Evolutionary conservation across 305 asterid genomes (phyloP).

Genomic region (Solanum hybrid): DNA sequence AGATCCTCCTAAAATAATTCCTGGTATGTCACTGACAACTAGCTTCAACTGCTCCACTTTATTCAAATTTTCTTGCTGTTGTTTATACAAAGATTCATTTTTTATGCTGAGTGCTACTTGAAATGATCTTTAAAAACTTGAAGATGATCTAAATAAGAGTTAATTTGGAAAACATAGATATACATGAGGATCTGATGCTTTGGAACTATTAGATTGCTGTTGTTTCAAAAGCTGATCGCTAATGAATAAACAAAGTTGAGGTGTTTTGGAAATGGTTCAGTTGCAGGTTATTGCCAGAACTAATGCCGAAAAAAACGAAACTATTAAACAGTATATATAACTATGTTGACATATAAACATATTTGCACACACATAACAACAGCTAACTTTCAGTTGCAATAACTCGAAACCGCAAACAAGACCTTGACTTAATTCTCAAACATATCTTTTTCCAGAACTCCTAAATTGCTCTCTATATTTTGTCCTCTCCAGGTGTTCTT

Average conservation of each 20-base stretch:
- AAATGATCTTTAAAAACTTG: not conserved
- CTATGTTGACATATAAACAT: not conserved
- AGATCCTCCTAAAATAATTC: slow-evolving; percentile 76
- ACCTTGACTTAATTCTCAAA: not conserved
- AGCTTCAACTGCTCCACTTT: not conserved
- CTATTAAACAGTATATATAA: not conserved
- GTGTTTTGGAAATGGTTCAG: not conserved
- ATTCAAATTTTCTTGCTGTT: not conserved
- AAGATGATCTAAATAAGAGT: not conserved
- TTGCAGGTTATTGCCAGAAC: not conserved
- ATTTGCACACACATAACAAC: not conserved
- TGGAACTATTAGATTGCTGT: not conserved
- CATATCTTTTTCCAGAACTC: not conserved
- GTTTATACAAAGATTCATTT: not conserved
- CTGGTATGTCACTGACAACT: slow-evolving; percentile 45
- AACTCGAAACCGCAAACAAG: not conserved
- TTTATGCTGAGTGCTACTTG: not conserved
- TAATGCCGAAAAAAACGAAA: not conserved
- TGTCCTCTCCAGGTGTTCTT: not conserved
- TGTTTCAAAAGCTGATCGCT: not conserved
- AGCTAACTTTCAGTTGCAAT: not conserved
- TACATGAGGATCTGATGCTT: not conserved
- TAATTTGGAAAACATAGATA: not conserved
- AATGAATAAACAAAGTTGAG: not conserved
- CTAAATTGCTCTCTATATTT: not conserved